These are phyloP conservation scores for Trichosporon ovoides DNA, from an alignment of 1,284 basidiomycete genomes.

Conservation along the genomic window DNA sequence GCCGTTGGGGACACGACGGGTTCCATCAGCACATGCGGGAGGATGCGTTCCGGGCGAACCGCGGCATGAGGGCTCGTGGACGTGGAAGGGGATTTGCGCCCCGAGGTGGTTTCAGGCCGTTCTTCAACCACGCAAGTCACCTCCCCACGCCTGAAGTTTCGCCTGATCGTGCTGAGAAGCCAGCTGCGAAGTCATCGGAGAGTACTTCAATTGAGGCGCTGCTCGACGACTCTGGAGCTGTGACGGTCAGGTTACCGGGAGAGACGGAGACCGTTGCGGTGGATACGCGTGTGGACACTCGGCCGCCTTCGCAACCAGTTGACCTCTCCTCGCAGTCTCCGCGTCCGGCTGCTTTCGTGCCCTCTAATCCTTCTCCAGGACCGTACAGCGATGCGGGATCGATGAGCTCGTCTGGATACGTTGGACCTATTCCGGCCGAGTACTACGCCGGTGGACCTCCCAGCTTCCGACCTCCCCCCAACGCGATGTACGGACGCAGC, in stretches of 20 bases:
- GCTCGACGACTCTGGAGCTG: conserved; percentile 24
- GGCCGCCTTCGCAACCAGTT: conserved; percentile 10
- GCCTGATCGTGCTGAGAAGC: conserved; percentile 13
- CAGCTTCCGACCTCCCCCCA: conserved; percentile 55
- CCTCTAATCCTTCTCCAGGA: conserved; percentile 16
- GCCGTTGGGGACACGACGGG: conserved; percentile 43
- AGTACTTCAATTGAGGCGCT: conserved; percentile 24
- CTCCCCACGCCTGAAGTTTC: conserved; percentile 21
- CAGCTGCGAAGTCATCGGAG: conserved; percentile 8
- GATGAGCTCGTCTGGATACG: conserved; percentile 20
- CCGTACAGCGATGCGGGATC: conserved; percentile 33
- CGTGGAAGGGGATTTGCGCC: conserved; percentile 15
- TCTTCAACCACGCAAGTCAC: conserved; percentile 7
- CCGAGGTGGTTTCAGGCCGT: conserved; percentile 2
- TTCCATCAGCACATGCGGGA: conserved; percentile 27
- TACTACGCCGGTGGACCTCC: conserved; percentile 59
- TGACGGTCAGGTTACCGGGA: conserved; percentile 36
- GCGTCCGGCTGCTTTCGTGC: conserved; percentile 17
- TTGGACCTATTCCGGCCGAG: conserved; percentile 6
- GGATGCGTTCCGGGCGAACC: conserved; percentile 13
- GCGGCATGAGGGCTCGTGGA: conserved; percentile 14
- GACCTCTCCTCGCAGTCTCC: conserved; percentile 4
- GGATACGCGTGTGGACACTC: conserved; percentile 2
- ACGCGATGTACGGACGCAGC: conserved; percentile 15
- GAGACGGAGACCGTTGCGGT: conserved; percentile 5